Conservation (phyloP, 129 eudicot genomes). For the Ambrosia artemisiifolia region DNA sequence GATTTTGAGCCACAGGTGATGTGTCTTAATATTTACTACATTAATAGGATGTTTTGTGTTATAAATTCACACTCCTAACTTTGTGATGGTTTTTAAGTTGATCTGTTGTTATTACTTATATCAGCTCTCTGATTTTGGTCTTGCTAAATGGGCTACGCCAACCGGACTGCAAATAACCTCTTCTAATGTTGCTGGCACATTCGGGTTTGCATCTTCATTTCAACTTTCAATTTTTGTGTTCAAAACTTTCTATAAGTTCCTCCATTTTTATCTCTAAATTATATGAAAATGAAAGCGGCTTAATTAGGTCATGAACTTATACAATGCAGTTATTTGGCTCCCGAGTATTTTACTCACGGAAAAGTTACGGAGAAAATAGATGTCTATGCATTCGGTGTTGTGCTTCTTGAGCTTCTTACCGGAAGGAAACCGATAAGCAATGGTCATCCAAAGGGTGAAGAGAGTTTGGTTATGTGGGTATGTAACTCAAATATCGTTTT, state of each 20-base stretch:
- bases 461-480: conserved; percentile 98
- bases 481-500: conserved; percentile 12
- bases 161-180: conserved; percentile 62
- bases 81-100: background rate
- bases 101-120: conserved; percentile 4
- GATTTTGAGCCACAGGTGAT: conserved; percentile 90
- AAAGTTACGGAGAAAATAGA: conserved; percentile 88
- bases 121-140: conserved; percentile 98
- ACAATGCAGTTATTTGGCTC: conserved; percentile 78
- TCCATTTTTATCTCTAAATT: background rate
- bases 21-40: conserved; percentile 12
- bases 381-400: conserved; percentile 89
- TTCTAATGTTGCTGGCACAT: conserved; percentile 91
- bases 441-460: conserved; percentile 83
- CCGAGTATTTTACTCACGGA: conserved; percentile 93
- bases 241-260: background rate
- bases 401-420: conserved; percentile 93
- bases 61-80: too few relatives aligned
- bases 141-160: conserved; percentile 84
- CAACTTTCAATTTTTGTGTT: background rate
- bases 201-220: conserved; percentile 63
- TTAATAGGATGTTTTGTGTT: background rate
- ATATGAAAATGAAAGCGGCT: background rate
- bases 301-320: conserved; percentile 9
- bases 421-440: conserved; percentile 90